Base-by-base conservation (phyloP, 495 filamentous ascomycete genomes). In the Pyrenula massariospora region DNA sequence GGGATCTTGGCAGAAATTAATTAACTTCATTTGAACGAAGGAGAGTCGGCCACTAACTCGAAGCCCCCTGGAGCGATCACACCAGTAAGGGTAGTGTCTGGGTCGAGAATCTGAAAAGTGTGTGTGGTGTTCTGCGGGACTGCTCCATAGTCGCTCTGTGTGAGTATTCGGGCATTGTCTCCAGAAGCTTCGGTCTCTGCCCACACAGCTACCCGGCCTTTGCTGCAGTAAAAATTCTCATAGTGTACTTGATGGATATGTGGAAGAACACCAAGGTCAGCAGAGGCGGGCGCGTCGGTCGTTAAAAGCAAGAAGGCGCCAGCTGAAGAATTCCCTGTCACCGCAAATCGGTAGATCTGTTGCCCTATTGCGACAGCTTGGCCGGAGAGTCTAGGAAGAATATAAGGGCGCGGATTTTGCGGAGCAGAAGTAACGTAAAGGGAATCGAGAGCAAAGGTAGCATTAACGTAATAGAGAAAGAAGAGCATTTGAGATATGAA, bases 141-240 rank as follows among this genome's bases (percentile, higher is more conserved):
- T 0, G 70, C 66, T 12, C 73, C 71, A 57, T 70, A 72, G 49
- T 75, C 74, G 8, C 74, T 72, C 21, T 62, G 62, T 0, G 62
- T 63, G 15, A 77, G 54, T 0, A 75, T 48, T 12, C 73, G 66
- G 2, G 65, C 64, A 31, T 71, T 57, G 24, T 75, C 71, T 52
- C 64, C 63, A 0, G 22, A 54, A 20, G 62, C 52, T 15, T 62
- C 60, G 22, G 72, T 68, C 31, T 75, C 65, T 5, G 71, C 66
- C 73, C 71, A 77, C 12, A 77, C 68, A 59, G 74, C 71, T 57
- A 71, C 69, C 8, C 70, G 69, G 48, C 72, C 72, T 58, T 73
- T 73, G 58, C 66, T 59, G 52, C 67, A 60, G 69, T 68, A 75
- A 57, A 77, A 77, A 62, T 71, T 73, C 62, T 75, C 73, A 54